Percentiles rank a stretch among this genome's conserved stretches.
Evolutionary conservation across 2,329 filamentous ascomycete genomes (phyloP).

Genomic region (Claviceps digitariae): DNA sequence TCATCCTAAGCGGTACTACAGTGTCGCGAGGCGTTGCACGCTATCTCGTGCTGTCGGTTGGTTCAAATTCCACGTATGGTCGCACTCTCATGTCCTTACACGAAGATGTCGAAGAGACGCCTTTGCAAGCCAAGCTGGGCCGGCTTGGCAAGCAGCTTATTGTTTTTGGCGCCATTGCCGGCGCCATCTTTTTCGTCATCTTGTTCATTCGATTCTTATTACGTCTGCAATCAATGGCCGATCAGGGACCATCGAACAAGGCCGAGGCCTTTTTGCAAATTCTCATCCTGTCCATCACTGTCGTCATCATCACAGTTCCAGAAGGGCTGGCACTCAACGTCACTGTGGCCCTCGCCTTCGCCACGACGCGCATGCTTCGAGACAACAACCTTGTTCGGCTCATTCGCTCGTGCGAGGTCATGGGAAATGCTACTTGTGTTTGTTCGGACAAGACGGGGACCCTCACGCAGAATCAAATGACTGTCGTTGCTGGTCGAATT

Average conservation of each 20-base stretch:
- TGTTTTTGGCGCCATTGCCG: constrained; percentile 26
- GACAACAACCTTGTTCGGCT: constrained; percentile 50
- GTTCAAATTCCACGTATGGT: constrained; percentile 60
- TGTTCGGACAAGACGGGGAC: constrained; percentile 57
- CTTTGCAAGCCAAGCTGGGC: constrained; percentile 65
- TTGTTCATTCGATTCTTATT: constrained; percentile 27
- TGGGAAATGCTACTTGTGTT: constrained; percentile 50
- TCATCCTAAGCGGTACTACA: constrained; percentile 69
- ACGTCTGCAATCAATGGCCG: constrained; percentile 18
- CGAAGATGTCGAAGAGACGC: constrained; percentile 65
- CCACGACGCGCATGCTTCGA: constrained; percentile 48
- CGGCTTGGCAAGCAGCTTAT: constrained; percentile 63
- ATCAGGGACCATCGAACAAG: constrained; percentile 30
- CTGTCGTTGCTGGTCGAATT: constrained; percentile 41
- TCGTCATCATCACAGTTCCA: constrained; percentile 46
- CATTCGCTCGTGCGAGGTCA: constrained; percentile 46
- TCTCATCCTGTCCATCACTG: constrained; percentile 43
- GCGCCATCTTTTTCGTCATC: constrained; percentile 27
- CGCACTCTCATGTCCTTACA: constrained; percentile 68
- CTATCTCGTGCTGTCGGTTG: constrained; percentile 63
- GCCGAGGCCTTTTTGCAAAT: constrained; percentile 45
- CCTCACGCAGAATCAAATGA: constrained; percentile 51
- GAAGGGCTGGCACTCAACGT: constrained; percentile 48
- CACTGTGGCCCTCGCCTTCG: constrained; percentile 47
- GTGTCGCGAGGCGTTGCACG: constrained; percentile 63